Evolutionary conservation across 768 basidiomycete species (phyloP), one percentile per base, ranked within the genome.

Genomic region (Paxillus ammoniavirescens): DNA sequence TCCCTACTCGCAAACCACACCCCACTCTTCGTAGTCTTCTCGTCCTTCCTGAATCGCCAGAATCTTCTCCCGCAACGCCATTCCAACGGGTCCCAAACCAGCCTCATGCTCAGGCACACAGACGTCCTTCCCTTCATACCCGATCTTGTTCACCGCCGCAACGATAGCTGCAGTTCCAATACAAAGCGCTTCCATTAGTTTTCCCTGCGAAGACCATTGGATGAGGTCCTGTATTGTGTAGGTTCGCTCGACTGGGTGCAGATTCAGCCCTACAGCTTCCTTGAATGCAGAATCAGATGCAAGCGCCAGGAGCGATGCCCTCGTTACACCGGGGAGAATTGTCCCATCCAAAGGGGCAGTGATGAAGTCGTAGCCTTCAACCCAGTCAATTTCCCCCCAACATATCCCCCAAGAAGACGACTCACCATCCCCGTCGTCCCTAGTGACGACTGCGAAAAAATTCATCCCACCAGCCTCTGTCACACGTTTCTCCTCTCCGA

Each of bases 321-420:
- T 85, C 7, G 94, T 97, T 23, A 98, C 84, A 42, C 95, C 93
- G 2, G 94, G 93, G 2, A 98, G 82, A 63, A 98, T 92, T 72
- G 91, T 88, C 47, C 94, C 93, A 66, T 90, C 92, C 55, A 97
- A 74, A 13, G 92, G 89, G 2, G 95, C 91, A 1, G 96, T 97
- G 57, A 92, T 77, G 49, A 97, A 77, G 67, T 98, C 93, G 54
- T 83, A 68, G n/a, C 75, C 87, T 90, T 61, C 36, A 37, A 31
- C 31, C 7, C 31, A 8, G 43, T 15, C 35, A n/a, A 46, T 38
- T 3, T 21, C 12, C 13, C 21, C 12, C 31, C 30, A 21, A 5
- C 37, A 52, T 26, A 26, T 44, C 18, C 49, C 4, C 36, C n/a
- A 8, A 38, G 8, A 13, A 35, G 10, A 10, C 4, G 5, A 50